Base-by-base conservation (phyloP, 805 yeast genomes). In the Ogataea wickerhamii region DNA sequence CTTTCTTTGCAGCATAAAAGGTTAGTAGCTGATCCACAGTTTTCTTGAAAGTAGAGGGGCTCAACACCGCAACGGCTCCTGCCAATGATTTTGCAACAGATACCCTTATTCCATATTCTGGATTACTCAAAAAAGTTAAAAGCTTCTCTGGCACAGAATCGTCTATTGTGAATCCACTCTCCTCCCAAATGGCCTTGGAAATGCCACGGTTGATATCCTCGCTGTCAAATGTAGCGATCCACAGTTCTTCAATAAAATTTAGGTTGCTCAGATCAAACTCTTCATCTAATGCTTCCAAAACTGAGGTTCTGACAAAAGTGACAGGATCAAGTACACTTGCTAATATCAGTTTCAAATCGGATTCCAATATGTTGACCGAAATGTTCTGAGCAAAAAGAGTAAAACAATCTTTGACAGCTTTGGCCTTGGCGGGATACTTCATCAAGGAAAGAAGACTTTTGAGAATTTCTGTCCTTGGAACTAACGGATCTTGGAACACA, bases 111-210 rank as follows among this genome's bases (percentile, higher is more conserved):
- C 88, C 87, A 29, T 79, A 69, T 49, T 84, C 85, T 16, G 55
- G 54, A 37, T 71, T 70, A 18, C 70, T 78, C 34, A 84, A 64
- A 53, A 63, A 81, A 1, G 54, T 37, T 22, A 78, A 60, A 34
- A 87, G 68, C 19, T 68, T 56, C 3, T 52, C 43, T 0, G 84
- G 70, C 1, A 80, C 67, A 4, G 64, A 61, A 0, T 52, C 50
- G 3, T 70, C 65, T 28, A 83, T 54, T n/a, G 53, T 47, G 43
- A 82, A 79, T 3, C 37, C 46, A 56, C 79, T 86, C 48, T 88
- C 96, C 23, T 76, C 73, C 97, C 97, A 93, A 42, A 93, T 85
- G 1, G 91, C 81, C 14, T 63, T 61, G 0, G 97, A 96, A 13
- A 82, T 52, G 18, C 76, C 81, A 4, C 80, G 70, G 42, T 78